A percentile compares a stretch with the other conserved stretches of the same genome.
phyloP scores from a whole-genome alignment of 345 rosid species.

The Aegle marmelos region DNA sequence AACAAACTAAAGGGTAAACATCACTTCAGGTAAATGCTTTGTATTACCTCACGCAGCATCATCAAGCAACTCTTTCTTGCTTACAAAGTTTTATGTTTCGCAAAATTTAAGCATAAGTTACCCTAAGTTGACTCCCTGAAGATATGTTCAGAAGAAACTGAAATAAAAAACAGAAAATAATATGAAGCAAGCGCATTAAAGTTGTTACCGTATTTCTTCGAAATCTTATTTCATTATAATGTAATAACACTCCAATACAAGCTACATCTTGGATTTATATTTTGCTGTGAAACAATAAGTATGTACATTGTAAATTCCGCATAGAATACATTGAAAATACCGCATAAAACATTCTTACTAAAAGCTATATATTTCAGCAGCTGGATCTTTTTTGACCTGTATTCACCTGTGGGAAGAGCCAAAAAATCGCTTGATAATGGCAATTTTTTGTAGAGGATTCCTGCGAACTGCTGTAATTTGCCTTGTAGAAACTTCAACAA shows the following conservation, averaged over 20 bases:
- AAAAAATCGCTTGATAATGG: slow-evolving; percentile 50
- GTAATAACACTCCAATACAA: not conserved
- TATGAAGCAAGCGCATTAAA: not conserved
- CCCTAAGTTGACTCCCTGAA: not conserved
- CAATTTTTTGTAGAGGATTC: slow-evolving; percentile 45
- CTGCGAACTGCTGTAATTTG: slow-evolving; percentile 31
- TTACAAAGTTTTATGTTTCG: slow-evolving; percentile 13
- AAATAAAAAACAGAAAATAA: not conserved
- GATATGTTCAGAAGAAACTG: no score
- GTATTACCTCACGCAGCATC: slow-evolving; percentile 8
- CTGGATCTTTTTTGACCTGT: not conserved
- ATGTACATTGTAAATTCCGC: slow-evolving; percentile 11
- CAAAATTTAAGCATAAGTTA: slow-evolving; percentile 18
- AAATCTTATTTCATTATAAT: not conserved
- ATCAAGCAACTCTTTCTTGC: slow-evolving; percentile 29
- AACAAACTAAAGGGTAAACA: not conserved
- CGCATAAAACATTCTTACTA: not conserved
- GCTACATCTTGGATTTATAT: not conserved
- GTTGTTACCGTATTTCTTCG: not conserved
- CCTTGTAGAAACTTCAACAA: slow-evolving; percentile 23
- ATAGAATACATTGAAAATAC: no score
- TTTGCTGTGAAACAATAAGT: not conserved
- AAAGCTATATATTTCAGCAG: not conserved
- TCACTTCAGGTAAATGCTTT: slow-evolving; percentile 9
- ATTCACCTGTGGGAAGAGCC: slow-evolving; percentile 33